Base-by-base conservation (phyloP, 1,284 basidiomycete genomes). In the Apiotrichum veenhuisii region DNA sequence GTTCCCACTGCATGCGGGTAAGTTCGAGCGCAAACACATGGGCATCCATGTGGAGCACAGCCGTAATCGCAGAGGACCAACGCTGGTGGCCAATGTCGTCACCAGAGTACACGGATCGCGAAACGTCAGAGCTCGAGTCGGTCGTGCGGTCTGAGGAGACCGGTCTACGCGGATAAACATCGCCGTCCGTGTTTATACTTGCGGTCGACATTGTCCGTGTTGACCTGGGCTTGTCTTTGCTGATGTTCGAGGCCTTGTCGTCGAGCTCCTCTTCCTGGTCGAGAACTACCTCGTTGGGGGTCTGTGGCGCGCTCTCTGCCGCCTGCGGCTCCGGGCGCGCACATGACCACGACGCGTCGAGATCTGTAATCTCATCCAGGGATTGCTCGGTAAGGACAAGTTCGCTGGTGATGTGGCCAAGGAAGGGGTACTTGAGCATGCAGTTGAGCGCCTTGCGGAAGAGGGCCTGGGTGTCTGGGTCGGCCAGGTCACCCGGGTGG, bases 1-100 rank as follows among this genome's bases (percentile, higher is more conserved):
- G 50, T 44, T 67, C 65, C 77, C 75, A 77, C 46, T 76, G 74
- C 59, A 76, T 59, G 20, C 66, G 69, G 18, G 74, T 76, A 55
- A 78, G 66, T 46, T 77, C 76, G 22, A 68, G 57, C 0, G 77
- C 77, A 37, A 78, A 73, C 18, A 52, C 52, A 34, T 61, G 59
- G 2, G 71, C 54, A 50, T 75, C 73, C 56, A 56, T 64, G 42
- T 45, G 57, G 27, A 71, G 25, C 3, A 59, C 27, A 5, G 54
- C 50, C n/a, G 58, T 48, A 34, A 62, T 50, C 9, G 60, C 57
- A 5, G 42, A 36, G 7, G 57, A 43, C 60, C 60, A 62, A 2
- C 55, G 50, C 40, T 52, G 50, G 45, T 56, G 44, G 2, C 58
- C 58, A 23, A 44, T n/a, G 30, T 56, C 54, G 30, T 56, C 54